phyloP scores from a whole-genome alignment of 371 early-diverging fungal genomes.

The Entomophthora muscae region DNA sequence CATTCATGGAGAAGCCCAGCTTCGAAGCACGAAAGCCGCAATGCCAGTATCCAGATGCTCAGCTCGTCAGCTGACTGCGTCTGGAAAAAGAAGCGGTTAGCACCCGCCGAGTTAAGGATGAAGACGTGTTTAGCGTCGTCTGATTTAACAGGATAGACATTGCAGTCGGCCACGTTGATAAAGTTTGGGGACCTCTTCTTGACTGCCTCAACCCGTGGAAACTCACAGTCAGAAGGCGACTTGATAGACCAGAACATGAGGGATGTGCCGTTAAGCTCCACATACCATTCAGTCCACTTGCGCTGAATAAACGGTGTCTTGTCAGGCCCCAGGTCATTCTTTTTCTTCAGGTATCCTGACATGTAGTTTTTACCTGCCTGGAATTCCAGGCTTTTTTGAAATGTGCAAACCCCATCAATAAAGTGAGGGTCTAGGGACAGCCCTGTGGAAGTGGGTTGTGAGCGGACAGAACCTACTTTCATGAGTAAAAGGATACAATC shows the following conservation, averaged over 20 bases:
- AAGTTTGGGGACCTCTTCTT: conserved; percentile 34
- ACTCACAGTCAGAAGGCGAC: conserved; percentile 15
- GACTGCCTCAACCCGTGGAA: conserved; percentile 18
- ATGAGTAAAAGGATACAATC: background rate
- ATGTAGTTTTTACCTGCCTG: conserved; percentile 40
- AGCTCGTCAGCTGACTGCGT: conserved; percentile 24
- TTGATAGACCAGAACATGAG: conserved; percentile 35
- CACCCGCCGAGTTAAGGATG: conserved; percentile 28
- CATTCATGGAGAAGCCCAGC: conserved; percentile 33
- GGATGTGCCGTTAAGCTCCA: conserved; percentile 41
- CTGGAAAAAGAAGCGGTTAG: conserved; percentile 37
- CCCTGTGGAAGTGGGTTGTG: background rate
- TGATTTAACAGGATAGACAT: conserved; percentile 20
- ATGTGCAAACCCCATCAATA: background rate
- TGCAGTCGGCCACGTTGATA: conserved; percentile 40
- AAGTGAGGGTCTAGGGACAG: background rate
- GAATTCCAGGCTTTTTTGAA: background rate
- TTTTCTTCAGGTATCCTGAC: conserved; percentile 40
- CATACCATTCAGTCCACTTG: conserved; percentile 43
- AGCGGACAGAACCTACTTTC: background rate
- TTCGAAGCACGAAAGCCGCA: conserved; percentile 60
- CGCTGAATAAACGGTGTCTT: conserved; percentile 26
- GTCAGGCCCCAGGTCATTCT: conserved; percentile 34
- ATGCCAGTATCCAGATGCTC: conserved; percentile 34
- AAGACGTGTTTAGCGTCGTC: conserved; percentile 18